These are phyloP conservation scores for Pythium phragmitis DNA, from an alignment of 352 stramenopile species.

Conservation along the genomic window DNA sequence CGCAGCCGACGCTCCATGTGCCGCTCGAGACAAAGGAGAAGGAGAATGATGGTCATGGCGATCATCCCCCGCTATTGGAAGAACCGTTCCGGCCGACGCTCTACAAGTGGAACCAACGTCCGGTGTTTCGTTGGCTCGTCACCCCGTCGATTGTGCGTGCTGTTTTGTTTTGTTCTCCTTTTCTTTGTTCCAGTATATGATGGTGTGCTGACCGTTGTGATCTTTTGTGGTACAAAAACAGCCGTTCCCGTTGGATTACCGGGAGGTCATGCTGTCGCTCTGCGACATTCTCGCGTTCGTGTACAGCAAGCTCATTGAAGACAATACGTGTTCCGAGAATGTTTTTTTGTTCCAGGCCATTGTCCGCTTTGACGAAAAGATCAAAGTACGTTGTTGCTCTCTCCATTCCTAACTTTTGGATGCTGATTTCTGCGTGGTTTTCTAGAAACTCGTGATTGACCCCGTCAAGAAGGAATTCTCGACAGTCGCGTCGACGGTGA, in stretches of 20 bases:
- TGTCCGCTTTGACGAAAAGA: conserved; percentile 76
- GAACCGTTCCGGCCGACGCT: conserved; percentile 67
- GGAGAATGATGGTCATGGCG: conserved; percentile 20
- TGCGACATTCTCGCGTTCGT: conserved; percentile 81
- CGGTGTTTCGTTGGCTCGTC: conserved; percentile 69
- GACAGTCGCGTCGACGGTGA: conserved; percentile 47
- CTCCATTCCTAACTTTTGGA: not conserved
- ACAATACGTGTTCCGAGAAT: conserved; percentile 74
- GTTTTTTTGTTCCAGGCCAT: conserved; percentile 74
- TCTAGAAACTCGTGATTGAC: conserved; percentile 83
- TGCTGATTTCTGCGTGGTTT: not conserved
- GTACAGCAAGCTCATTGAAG: conserved; percentile 81
- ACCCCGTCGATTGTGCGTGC: conserved; percentile 66
- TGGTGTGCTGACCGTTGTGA: not conserved
- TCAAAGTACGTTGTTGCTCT: conserved; percentile 49
- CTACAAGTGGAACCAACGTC: conserved; percentile 85
- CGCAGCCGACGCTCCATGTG: conserved; percentile 56
- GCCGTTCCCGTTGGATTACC: conserved; percentile 81
- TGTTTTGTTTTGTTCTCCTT: not conserved
- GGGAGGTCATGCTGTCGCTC: conserved; percentile 75
- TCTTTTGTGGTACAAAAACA: conserved; percentile 19
- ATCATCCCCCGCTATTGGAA: conserved; percentile 32
- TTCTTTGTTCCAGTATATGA: not conserved
- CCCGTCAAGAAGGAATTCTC: conserved; percentile 82
- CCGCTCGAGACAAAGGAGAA: conserved; percentile 33